Conservation (phyloP, 345 rosid species). For the Camelina neglecta region DNA sequence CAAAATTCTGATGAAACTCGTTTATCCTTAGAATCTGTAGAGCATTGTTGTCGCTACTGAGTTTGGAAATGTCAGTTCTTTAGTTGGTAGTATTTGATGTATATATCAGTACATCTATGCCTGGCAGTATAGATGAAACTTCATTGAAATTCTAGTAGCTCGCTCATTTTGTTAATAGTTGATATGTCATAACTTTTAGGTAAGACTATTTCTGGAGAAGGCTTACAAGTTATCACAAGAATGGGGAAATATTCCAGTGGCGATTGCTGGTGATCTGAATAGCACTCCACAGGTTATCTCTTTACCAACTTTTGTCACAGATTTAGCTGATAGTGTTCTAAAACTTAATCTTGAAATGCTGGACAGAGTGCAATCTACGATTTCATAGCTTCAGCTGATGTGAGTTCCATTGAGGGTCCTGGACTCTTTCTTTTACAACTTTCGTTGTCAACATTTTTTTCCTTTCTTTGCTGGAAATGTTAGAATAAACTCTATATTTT, state of each 20-base stretch:
- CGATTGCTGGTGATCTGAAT: slow-evolving; percentile 47
- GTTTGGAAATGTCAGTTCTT: background rate
- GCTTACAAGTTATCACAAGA: slow-evolving; percentile 74
- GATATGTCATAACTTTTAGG: slow-evolving; percentile 48
- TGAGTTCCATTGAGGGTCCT: slow-evolving; percentile 48
- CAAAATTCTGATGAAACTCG: slow-evolving; percentile 3
- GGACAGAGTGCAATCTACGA: slow-evolving; percentile 86
- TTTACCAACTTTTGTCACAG: slow-evolving; percentile 17
- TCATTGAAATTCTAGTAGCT: slow-evolving; percentile 17
- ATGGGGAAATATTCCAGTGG: slow-evolving; percentile 77
- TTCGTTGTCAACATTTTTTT: background rate
- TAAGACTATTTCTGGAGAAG: slow-evolving; percentile 75
- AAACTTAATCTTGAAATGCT: slow-evolving; percentile 39
- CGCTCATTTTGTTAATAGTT: slow-evolving; percentile 10
- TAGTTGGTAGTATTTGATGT: slow-evolving; percentile 5
- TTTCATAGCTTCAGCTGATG: slow-evolving; percentile 81
- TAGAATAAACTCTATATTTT: slow-evolving; percentile 17
- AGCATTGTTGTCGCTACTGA: slow-evolving; percentile 12
- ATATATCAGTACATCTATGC: slow-evolving; percentile 13
- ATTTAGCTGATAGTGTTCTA: slow-evolving; percentile 23
- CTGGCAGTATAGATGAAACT: slow-evolving; percentile 7
- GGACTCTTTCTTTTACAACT: slow-evolving; percentile 18
- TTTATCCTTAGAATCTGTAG: slow-evolving; percentile 2
- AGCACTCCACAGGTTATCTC: slow-evolving; percentile 75
- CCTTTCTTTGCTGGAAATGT: background rate